Base-by-base conservation (phyloP, 306 rosid species). In the Acmispon strigosus region DNA sequence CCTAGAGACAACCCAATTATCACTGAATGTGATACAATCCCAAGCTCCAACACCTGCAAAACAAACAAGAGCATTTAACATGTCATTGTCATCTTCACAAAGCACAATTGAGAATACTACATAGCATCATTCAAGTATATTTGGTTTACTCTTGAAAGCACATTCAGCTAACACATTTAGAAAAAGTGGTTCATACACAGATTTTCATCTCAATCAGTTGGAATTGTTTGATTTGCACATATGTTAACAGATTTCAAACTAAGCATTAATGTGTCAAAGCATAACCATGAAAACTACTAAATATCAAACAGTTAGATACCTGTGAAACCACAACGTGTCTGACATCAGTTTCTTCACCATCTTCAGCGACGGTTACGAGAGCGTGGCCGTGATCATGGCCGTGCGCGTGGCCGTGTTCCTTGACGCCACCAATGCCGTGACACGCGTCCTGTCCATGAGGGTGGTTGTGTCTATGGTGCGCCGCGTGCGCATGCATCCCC, bases 401-500 rank as follows among this genome's bases (percentile, higher is more conserved):
- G 81, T 87, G 94, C 0, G 75, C 69, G 16, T 76, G 93, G 1
- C 52, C 88, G n/a, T 66, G 92, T 18, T 71, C 76, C 61, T 39
- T 76, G 62, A 60, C 49, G 68, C 59, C 67, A 6, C 90, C 60
- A 12, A 10, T 47, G 32, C 78, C 90, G 1, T 84, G 87, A 17
- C 97, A 94, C 1, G 90, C 80, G 0, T 85, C 96, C 24, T 83
- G 80, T 9, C 92, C 96, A 1, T 82, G 89, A 1, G 90, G 72
- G 37, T 94, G 97, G 70, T 58, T 87, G 15, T 91, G 97, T 18
- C 90, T 69, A 67, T 95, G 96, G 66, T 89, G 99, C 32, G 91
- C 97, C 2, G 89, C 96, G 57, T 95, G 99, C 4, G 97, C 99
- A 72, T 86, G 99, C 88, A 95, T 91, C 13, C 99, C 99, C 7